Conservation (phyloP, 1,284 basidiomycete species). For the Schizophyllum amplum region DNA sequence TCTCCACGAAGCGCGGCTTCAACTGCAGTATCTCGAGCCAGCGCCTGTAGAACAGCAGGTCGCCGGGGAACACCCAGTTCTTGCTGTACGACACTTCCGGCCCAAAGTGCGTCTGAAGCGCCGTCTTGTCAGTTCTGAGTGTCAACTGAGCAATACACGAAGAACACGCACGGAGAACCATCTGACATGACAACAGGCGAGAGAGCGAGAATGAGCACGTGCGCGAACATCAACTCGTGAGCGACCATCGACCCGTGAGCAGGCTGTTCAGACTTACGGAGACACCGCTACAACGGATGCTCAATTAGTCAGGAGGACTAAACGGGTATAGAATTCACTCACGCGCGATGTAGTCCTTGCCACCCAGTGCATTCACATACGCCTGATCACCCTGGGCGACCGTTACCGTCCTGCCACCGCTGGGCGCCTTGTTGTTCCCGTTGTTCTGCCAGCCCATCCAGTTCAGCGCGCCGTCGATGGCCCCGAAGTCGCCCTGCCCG, state of each 20-base stretch:
- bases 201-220: too few relatives aligned
- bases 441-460: slow-evolving; percentile 17
- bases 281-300: slow-evolving; percentile 24
- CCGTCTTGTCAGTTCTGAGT: background rate
- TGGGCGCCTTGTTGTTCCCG: slow-evolving; percentile 17
- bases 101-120: slow-evolving; percentile 28
- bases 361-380: slow-evolving; percentile 12
- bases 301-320: background rate
- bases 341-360: slow-evolving; percentile 27
- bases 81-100: slow-evolving; percentile 18
- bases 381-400: slow-evolving; percentile 20
- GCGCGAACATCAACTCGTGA: background rate
- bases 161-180: slow-evolving; percentile 23
- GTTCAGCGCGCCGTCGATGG: slow-evolving; percentile 17
- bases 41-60: slow-evolving; percentile 33
- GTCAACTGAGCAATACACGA: background rate
- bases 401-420: slow-evolving; percentile 12
- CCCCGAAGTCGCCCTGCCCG: slow-evolving; percentile 12
- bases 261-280: slow-evolving; percentile 16
- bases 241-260: background rate
- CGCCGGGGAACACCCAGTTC: slow-evolving; percentile 29
- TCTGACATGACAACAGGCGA: too few relatives aligned
- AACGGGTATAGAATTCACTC: slow-evolving; percentile 11
- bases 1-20: slow-evolving; percentile 21
- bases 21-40: slow-evolving; percentile 35